phyloP scores from a whole-genome alignment of 73 alveolate species.

The Strombidium stylifer region DNA sequence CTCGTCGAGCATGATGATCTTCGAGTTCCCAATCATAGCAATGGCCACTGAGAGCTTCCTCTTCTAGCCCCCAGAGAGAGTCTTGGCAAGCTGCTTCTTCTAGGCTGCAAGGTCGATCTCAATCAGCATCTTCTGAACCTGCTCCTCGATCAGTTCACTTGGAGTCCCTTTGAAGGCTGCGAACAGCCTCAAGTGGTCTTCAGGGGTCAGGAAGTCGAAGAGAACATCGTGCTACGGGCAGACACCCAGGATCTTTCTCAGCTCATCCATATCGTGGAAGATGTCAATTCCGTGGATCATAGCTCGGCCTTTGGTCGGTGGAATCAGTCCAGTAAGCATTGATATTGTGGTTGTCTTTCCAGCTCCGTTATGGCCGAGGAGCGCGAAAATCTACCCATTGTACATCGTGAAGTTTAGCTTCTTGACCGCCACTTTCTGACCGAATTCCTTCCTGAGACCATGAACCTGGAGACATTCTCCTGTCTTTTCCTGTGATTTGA shows the following conservation, averaged over 20 bases:
- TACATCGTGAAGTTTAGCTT: constrained; percentile 85
- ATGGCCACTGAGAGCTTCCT: constrained; percentile 94
- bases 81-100: constrained; percentile 64
- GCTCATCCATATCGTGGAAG: constrained; percentile 59
- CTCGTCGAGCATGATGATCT: constrained; percentile 90
- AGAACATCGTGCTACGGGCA: constrained; percentile 98
- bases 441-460: constrained; percentile 66
- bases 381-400: constrained; percentile 94
- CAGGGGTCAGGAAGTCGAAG: constrained; percentile 79
- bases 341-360: constrained; percentile 98
- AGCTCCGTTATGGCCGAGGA: constrained; percentile 99
- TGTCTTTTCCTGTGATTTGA: constrained; percentile 25
- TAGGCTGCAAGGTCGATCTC: constrained; percentile 58
- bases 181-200: constrained; percentile 78
- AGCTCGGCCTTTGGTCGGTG: constrained; percentile 68
- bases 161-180: constrained; percentile 75
- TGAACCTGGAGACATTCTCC: constrained; percentile 64
- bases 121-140: constrained; percentile 41
- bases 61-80: constrained; percentile 96
- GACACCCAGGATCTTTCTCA: constrained; percentile 94
- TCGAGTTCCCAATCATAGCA: constrained; percentile 94
- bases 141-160: constrained; percentile 1
- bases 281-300: constrained; percentile 62
- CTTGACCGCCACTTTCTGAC: constrained; percentile 86
- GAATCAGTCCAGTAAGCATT: constrained; percentile 82